Conservation (phyloP, 2,329 filamentous ascomycete genomes). For the Fusarium torulosum region DNA sequence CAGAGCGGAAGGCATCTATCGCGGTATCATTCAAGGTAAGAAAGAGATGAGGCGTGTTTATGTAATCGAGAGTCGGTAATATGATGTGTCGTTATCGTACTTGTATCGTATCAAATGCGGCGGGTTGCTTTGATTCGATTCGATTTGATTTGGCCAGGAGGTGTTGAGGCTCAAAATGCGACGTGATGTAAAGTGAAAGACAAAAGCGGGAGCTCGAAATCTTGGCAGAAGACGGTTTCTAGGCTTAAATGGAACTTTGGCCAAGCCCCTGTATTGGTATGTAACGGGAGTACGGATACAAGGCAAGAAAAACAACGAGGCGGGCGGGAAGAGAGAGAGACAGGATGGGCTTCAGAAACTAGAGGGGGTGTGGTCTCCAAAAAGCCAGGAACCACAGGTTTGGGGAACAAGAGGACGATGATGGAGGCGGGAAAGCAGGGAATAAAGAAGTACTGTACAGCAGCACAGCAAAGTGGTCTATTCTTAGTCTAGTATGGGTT, state of each 20-base stretch:
- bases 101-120: background rate
- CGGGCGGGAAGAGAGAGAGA: background rate
- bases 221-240: slow-evolving; percentile 34
- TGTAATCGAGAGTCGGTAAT: slow-evolving; percentile 1
- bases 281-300: background rate
- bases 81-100: background rate
- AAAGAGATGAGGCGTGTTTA: background rate
- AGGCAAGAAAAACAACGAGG: background rate
- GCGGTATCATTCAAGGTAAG: slow-evolving; percentile 25
- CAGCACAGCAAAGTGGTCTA: slow-evolving; percentile 1
- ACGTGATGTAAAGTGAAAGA: background rate
- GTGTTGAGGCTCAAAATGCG: background rate
- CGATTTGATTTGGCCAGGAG: background rate
- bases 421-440: background rate
- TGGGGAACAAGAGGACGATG: background rate
- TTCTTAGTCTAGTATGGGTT: slow-evolving; percentile 17
- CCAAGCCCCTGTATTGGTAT: background rate
- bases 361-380: slow-evolving; percentile 3
- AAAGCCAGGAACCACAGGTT: slow-evolving; percentile 14
- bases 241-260: slow-evolving; percentile 10
- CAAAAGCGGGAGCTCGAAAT: background rate
- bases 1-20: slow-evolving; percentile 42
- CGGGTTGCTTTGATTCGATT: background rate
- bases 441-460: background rate
- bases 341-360: too few relatives aligned